Evolutionary conservation across 441 rosid species (phyloP).

Genomic region (Lepidium campestre): DNA sequence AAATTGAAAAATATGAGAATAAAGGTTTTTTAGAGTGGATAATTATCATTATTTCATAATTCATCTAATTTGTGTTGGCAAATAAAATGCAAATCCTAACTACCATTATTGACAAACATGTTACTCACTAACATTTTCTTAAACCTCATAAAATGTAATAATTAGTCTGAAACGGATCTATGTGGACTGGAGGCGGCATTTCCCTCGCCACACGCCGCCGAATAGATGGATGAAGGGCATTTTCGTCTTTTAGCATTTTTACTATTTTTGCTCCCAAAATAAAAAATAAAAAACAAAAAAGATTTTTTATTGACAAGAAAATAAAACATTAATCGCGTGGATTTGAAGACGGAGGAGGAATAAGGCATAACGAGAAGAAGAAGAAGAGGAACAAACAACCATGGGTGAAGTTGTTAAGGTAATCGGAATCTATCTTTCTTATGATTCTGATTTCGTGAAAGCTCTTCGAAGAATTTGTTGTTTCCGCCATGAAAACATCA

Average conservation of each 20-base stretch:
- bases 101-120: no score
- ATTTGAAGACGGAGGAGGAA: background rate
- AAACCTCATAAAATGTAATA: background rate
- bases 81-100: no score
- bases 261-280: background rate
- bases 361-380: background rate
- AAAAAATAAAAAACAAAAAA: background rate
- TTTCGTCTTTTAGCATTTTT: background rate
- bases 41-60: no score
- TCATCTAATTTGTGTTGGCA: no score
- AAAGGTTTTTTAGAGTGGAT: no score
- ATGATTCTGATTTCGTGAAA: background rate
- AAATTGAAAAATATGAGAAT: no score
- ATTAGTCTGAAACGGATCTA: background rate
- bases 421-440: background rate
- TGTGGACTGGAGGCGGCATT: background rate
- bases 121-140: background rate
- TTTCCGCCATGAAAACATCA: background rate
- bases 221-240: background rate
- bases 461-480: background rate
- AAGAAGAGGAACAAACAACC: background rate
- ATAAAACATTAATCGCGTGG: background rate
- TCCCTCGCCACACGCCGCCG: background rate
- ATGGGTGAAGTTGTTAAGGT: background rate
- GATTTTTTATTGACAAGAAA: background rate